phyloP scores from a whole-genome alignment of 192 early-diverging fungal genomes.

The Glomus cerebriforme region DNA sequence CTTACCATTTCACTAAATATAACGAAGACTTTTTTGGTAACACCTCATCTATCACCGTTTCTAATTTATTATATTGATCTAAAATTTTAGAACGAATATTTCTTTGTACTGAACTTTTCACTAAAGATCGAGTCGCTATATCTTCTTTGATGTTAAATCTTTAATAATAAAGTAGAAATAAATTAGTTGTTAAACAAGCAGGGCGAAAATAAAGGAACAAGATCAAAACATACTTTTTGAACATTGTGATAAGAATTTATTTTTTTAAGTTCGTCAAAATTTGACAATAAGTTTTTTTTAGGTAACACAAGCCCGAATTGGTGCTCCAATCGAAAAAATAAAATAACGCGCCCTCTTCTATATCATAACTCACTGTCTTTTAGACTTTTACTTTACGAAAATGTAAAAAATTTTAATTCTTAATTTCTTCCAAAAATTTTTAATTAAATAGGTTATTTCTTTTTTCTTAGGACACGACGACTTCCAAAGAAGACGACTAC shows the following conservation, averaged over 20 bases:
- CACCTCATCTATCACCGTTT: slow-evolving; percentile 86
- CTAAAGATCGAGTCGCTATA: slow-evolving; percentile 81
- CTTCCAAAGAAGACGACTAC: slow-evolving; percentile 3
- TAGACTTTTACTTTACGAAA: background rate
- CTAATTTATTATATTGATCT: slow-evolving; percentile 87
- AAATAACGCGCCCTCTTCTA: no score
- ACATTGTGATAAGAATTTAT: background rate
- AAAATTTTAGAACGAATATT: slow-evolving; percentile 79
- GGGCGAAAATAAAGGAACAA: background rate
- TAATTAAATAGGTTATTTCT: background rate
- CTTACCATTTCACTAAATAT: slow-evolving; percentile 84
- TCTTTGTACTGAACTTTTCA: slow-evolving; percentile 92
- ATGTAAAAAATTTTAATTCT: background rate
- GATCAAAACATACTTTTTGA: slow-evolving; percentile 3
- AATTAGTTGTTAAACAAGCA: no score
- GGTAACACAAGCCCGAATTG: no score
- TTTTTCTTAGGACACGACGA: background rate
- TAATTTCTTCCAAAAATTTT: background rate
- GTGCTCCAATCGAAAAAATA: no score
- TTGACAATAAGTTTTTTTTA: no score
- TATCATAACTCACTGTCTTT: no score
- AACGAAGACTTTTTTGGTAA: slow-evolving; percentile 95
- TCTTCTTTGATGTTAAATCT: slow-evolving; percentile 80
- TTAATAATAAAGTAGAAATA: background rate
- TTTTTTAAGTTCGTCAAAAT: no score